Conservation (phyloP, 257 asterid genomes). For the Plantago major region DNA sequence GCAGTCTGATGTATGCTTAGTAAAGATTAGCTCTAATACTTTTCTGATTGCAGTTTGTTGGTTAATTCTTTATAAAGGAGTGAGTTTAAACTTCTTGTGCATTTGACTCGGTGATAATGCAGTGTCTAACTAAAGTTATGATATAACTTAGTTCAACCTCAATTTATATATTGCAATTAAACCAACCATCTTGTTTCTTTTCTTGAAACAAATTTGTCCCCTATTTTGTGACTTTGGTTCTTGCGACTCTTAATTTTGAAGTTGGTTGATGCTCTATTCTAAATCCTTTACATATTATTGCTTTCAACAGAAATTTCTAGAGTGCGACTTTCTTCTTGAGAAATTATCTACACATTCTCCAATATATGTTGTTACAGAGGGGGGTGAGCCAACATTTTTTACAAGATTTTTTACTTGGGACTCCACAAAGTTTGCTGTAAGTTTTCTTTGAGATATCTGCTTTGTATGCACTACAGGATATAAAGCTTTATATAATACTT, state of each 20-base stretch:
- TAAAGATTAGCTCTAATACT: too few relatives aligned
- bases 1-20: too few relatives aligned
- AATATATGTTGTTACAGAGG: constrained; percentile 61
- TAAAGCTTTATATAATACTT: constrained; percentile 6
- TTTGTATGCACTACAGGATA: neutral
- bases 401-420: constrained; percentile 85
- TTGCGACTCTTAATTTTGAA: neutral
- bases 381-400: constrained; percentile 73
- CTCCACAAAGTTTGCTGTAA: constrained; percentile 56
- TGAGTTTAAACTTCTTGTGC: neutral
- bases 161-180: neutral
- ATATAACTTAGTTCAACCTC: neutral
- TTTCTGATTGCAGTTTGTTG: neutral
- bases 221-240: neutral
- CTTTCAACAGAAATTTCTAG: constrained; percentile 55
- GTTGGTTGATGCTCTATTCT: constrained; percentile 1
- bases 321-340: constrained; percentile 47
- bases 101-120: neutral
- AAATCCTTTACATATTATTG: constrained; percentile 9
- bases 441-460: constrained; percentile 19
- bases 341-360: constrained; percentile 52
- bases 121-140: neutral
- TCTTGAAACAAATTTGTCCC: too few relatives aligned
- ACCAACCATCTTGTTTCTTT: too few relatives aligned
- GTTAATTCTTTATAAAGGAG: neutral